Percentiles rank a stretch among this genome's conserved stretches.
phyloP scores from a whole-genome alignment of 805 yeast genomes.

The Wickerhamomyces hampshirensis region DNA sequence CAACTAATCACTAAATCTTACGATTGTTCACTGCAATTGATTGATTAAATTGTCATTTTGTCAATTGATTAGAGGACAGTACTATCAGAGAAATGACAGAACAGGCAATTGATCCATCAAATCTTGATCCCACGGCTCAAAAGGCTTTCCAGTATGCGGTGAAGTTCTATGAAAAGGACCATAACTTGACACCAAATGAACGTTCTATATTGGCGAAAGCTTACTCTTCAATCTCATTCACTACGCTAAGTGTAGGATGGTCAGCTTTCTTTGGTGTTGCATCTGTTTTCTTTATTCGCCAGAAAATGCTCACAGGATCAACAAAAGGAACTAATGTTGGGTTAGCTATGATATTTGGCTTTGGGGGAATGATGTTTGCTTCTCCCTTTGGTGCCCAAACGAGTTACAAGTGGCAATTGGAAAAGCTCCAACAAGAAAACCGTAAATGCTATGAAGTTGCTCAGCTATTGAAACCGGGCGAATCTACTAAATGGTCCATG shows the following conservation, averaged over 20 bases:
- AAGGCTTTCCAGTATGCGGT: slow-evolving; percentile 40
- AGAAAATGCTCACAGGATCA: slow-evolving; percentile 29
- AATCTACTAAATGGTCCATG: slow-evolving; percentile 40
- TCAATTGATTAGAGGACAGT: too few species aligned
- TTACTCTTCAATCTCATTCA: slow-evolving; percentile 31
- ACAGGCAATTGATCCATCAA: slow-evolving; percentile 8
- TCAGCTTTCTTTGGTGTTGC: slow-evolving; percentile 37
- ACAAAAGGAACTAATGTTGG: slow-evolving; percentile 36
- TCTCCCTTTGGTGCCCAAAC: slow-evolving; percentile 28
- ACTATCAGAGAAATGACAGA: background rate
- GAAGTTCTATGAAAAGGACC: slow-evolving; percentile 46
- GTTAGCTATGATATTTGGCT: slow-evolving; percentile 37
- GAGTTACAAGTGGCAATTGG: slow-evolving; percentile 30
- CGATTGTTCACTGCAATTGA: too few species aligned
- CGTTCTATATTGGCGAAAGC: slow-evolving; percentile 36
- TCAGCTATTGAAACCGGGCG: slow-evolving; percentile 26
- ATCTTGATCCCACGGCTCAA: slow-evolving; percentile 16
- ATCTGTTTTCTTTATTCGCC: slow-evolving; percentile 37
- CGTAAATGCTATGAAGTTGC: slow-evolving; percentile 28
- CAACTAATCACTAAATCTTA: too few species aligned
- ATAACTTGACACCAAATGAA: slow-evolving; percentile 35
- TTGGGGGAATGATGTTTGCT: slow-evolving; percentile 32
- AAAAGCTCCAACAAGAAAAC: slow-evolving; percentile 26
- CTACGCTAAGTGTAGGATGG: slow-evolving; percentile 35
- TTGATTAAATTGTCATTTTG: background rate